Evolutionary conservation across 2,329 filamentous ascomycete genomes (phyloP), one percentile per base, ranked within the genome.

Genomic region (Penicillium frequentans): DNA sequence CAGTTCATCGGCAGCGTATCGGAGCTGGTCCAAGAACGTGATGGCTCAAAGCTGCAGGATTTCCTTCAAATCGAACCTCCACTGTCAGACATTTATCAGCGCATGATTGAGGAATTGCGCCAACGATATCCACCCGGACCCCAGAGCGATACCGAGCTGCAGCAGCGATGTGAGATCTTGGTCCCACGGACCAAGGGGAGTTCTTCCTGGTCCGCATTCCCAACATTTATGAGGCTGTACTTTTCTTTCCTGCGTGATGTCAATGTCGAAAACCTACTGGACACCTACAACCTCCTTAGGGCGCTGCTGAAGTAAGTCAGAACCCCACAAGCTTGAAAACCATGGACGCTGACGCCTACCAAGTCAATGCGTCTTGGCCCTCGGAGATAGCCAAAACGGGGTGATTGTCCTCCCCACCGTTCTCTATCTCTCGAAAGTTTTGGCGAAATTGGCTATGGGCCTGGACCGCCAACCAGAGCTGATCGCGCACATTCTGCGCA

Each of bases 381-480:
- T 97, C 48, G 86, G 87, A 7, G 89, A 96, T 68, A 86, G 89
- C 1, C 87, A 86, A 13, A 87, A 92, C 70, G 93, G 93, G 31
- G 84, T 88, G 29, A 83, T 96, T 67, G 86, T 97, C 66, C 84
- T 97, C 42, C 88, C 91, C 43, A 92, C 91, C 3, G 90, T 91
- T 70, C 87, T 96, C 66, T 89, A 89, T 29, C 84, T 96, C 52
- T 93, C 90, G 31, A 86, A 89, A 64, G 86, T 91, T 8, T 84
- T 97, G 24, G 89, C 91, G 9, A 87, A 88, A 63, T 83, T 97
- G 55, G 93, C 93, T 26, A 91, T 96, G 79, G 89, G 86, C 51
- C 82, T 97, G 39, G 91, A 93, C 72, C 89, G 88, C 61, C 85
- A 86, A 53, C 92, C 92, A 0, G 88, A 95, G 59, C 79, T 97